Evolutionary conservation across 495 filamentous ascomycete genomes (phyloP).

Genomic region (Cercophora samala): DNA sequence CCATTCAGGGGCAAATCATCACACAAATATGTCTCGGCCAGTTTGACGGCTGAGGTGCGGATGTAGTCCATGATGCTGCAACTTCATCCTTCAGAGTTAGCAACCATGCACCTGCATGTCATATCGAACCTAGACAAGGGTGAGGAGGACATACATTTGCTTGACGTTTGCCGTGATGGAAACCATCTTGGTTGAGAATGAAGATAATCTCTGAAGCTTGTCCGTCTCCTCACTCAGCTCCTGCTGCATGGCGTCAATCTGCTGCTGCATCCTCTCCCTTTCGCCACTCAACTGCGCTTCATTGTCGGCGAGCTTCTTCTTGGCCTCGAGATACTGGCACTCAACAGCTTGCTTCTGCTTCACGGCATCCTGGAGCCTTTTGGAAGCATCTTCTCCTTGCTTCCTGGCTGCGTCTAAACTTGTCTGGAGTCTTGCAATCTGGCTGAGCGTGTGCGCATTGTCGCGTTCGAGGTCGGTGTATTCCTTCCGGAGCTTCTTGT

Average conservation of each 20-base stretch:
- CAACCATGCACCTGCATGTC: neutral
- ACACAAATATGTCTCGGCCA: constrained; percentile 9
- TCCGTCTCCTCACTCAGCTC: neutral
- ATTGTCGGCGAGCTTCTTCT: constrained; percentile 1
- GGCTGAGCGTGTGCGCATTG: neutral
- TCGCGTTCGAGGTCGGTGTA: neutral
- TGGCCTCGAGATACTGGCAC: neutral
- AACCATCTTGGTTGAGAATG: neutral
- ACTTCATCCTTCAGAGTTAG: neutral
- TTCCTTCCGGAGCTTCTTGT: constrained; percentile 5
- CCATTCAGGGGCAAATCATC: constrained; percentile 1
- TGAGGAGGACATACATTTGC: neutral
- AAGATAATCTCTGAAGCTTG: neutral
- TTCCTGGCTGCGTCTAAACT: neutral
- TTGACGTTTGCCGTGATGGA: neutral
- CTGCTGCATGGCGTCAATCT: neutral
- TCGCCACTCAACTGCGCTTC: neutral
- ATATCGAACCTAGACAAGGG: neutral
- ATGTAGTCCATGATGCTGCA: constrained; percentile 10
- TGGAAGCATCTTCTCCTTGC: neutral
- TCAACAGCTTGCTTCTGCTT: neutral
- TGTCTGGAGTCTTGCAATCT: neutral
- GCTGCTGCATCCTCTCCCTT: neutral
- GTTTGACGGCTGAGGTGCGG: constrained; percentile 1
- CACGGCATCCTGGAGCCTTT: neutral